phyloP scores from a whole-genome alignment of 2,329 filamentous ascomycete genomes.

The Claviceps maximensis region DNA sequence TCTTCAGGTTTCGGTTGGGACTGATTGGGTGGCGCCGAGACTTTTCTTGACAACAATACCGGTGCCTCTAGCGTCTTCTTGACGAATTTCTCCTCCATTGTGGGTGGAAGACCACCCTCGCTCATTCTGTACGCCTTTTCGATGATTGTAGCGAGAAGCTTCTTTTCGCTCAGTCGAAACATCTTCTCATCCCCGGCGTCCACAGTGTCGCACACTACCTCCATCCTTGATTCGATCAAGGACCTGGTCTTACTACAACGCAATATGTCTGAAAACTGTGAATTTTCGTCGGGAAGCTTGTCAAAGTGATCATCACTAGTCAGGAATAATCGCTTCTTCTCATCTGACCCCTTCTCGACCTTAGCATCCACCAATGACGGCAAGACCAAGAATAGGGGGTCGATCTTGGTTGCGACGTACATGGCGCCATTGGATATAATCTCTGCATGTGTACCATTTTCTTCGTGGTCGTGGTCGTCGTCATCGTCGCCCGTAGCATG shows the following conservation, averaged over 20 bases:
- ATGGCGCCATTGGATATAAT: conserved; percentile 57
- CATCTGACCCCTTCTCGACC: conserved; percentile 27
- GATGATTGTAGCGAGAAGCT: conserved; percentile 52
- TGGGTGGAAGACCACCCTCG: conserved; percentile 53
- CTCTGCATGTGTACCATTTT: conserved; percentile 11
- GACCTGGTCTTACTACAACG: conserved; percentile 31
- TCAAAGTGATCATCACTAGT: conserved; percentile 62
- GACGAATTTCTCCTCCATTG: conserved; percentile 78
- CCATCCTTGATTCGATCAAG: conserved; percentile 52
- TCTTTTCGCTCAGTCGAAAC: conserved; percentile 65
- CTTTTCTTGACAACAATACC: conserved; percentile 52
- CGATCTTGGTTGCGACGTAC: conserved; percentile 72
- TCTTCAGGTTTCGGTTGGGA: conserved; percentile 6
- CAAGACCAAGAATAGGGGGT: conserved; percentile 72
- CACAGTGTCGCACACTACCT: conserved; percentile 63
- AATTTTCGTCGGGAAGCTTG: conserved; percentile 37
- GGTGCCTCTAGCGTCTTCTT: conserved; percentile 63
- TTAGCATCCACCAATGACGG: conserved; percentile 47
- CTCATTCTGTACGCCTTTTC: conserved; percentile 60
- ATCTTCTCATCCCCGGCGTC: conserved; percentile 74
- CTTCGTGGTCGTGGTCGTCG: neutral
- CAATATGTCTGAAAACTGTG: conserved; percentile 47
- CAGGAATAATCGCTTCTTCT: conserved; percentile 50
- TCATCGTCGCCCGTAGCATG: conserved; percentile 9
- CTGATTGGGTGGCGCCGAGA: conserved; percentile 22